Base-by-base conservation (phyloP, 768 basidiomycete species). In the Boletus rubroflammeus region DNA sequence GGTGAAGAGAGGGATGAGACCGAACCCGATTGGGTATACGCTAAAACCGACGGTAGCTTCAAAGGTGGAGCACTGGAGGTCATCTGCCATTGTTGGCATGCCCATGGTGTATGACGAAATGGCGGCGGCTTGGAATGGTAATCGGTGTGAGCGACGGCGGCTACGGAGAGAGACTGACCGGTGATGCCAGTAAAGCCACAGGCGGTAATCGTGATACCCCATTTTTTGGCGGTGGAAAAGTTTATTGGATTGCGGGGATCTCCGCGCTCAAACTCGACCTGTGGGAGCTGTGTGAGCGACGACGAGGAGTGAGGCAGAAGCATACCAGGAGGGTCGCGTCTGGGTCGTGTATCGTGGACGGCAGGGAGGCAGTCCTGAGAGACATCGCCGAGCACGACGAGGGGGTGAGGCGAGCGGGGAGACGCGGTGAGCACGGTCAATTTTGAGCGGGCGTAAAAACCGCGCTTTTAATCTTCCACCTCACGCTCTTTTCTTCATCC, bases 11-110 rank as follows among this genome's bases (percentile, higher is more conserved):
- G 87, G 86, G 15, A 83, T 69, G 21, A 86, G 35, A 15, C 76
- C 83, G 57, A 88, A 88, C 2, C 84, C 85, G 7, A 88, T 63
- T 0, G 80, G 71, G 66, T 76, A 88, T 28, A 82, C 69, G 51
- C 76, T 75, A 25, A 82, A 66, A 34, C 80, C 81, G 31, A 81
- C 64, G 1, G 76, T 77, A 0, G 78, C 79, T 48, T 76, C 70
- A 29, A 80, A 74, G 8, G 64, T 52, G 9, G 78, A 76, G 53
- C 78, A 80, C 41, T 74, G 66, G 32, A 79, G 67, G 51, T 76
- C 75, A 15, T 53, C 41, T 15, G 70, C 78, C 85, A 89, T 87
- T 0, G 81, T 78, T 5, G 72, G 60, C 55, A 78, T 72, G 1
- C 87, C 86, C 62, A 82, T 64, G 25, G 76, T 79, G 62, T 81